Percentiles rank a stretch among this genome's conserved stretches.
Conservation (phyloP, 2,329 filamentous ascomycete genomes). For the Fusarium caatingaense region DNA sequence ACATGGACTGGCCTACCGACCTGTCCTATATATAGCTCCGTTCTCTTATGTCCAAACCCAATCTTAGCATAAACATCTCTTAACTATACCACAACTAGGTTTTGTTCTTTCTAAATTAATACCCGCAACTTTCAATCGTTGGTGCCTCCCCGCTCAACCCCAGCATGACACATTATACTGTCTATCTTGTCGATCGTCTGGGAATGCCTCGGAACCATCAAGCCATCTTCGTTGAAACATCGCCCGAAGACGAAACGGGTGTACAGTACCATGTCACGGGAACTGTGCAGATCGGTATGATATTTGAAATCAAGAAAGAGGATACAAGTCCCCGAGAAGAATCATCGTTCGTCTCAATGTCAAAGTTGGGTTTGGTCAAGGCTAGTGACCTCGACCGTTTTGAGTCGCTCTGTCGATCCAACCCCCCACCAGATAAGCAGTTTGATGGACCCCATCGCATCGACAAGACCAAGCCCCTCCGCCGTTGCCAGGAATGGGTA, state of each 20-base stretch:
- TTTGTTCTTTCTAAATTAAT: not conserved
- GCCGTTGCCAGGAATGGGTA: not conserved
- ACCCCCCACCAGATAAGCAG: not conserved
- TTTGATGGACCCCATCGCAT: not conserved
- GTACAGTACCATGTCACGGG: not conserved
- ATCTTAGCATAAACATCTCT: not conserved
- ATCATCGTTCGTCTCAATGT: not conserved
- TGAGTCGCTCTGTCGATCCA: not conserved
- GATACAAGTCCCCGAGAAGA: not conserved
- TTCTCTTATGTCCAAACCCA: rapidly evolving
- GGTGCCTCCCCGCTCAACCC: too few species aligned
- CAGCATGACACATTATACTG: not conserved
- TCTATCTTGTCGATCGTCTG: not conserved
- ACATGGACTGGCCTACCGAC: not conserved
- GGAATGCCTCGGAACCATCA: not conserved
- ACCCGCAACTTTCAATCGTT: not conserved
- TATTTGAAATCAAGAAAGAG: not conserved
- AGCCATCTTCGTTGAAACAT: not conserved
- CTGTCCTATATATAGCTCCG: not conserved
- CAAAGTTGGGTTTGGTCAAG: not conserved
- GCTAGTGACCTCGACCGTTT: not conserved
- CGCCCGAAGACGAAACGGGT: not conserved
- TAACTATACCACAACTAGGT: not conserved
- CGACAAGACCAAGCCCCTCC: not conserved
- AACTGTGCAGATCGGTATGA: not conserved